Percentiles rank a stretch among this genome's conserved stretches.
Evolutionary conservation across 1,284 basidiomycete species (phyloP).

Genomic region (Ceratobasidium theobromae): DNA sequence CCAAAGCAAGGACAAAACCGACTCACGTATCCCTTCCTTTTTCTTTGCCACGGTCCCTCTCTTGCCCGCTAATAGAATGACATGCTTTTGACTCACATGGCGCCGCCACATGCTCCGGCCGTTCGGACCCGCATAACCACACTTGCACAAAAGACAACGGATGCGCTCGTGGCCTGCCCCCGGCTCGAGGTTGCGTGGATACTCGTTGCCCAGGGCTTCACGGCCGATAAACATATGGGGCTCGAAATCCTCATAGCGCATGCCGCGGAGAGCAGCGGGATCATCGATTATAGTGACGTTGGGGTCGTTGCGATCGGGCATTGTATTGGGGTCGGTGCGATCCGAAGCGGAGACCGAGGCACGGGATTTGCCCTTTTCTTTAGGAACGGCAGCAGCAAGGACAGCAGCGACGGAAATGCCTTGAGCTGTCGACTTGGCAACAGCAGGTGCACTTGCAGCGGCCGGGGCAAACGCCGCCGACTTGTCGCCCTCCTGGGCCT

Average conservation of each 20-base stretch:
- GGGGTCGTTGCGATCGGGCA: conserved; percentile 28
- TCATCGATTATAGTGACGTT: conserved; percentile 23
- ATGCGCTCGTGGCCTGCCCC: conserved; percentile 33
- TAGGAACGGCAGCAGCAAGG: not conserved
- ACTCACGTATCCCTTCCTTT: conserved; percentile 21
- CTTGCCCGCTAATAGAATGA: conserved; percentile 28
- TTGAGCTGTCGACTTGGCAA: not conserved
- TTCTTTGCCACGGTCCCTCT: conserved; percentile 27
- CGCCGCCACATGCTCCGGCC: conserved; percentile 37
- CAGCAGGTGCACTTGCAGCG: not conserved
- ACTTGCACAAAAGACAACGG: conserved; percentile 36
- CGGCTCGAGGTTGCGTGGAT: conserved; percentile 35
- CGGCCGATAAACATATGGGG: conserved; percentile 33
- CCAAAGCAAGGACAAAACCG: not conserved
- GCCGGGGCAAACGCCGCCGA: not conserved
- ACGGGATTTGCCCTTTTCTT: conserved; percentile 26
- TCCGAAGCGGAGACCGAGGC: not conserved
- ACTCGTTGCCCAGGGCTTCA: conserved; percentile 28
- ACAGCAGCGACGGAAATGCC: not conserved
- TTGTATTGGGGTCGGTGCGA: conserved; percentile 22
- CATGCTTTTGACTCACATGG: conserved; percentile 36
- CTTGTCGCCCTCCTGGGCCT: not conserved
- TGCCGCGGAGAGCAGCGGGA: conserved; percentile 6
- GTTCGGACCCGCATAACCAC: conserved; percentile 34
- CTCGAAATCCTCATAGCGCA: conserved; percentile 33